A percentile compares a stretch with the other conserved stretches of the same genome.
Conservation (phyloP, 73 alveolate genomes). For the Paramecium sonneborni region DNA sequence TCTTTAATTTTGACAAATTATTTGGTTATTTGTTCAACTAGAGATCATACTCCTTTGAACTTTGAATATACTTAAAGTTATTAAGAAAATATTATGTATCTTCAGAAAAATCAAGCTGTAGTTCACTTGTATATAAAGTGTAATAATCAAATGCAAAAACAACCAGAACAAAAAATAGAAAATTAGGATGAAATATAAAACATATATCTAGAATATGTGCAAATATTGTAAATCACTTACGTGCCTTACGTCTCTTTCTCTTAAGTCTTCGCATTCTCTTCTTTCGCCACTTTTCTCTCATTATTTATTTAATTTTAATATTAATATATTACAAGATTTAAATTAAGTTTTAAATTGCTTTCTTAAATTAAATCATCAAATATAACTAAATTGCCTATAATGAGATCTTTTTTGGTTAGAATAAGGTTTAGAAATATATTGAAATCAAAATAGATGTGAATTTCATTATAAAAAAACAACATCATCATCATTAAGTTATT, state of each 20-base stretch:
- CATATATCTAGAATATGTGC: background rate
- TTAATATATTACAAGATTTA: slow-evolving; percentile 2
- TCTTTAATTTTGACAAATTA: background rate
- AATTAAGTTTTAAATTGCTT: background rate
- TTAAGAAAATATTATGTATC: background rate
- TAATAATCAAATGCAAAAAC: background rate
- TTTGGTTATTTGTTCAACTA: background rate
- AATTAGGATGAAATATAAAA: background rate
- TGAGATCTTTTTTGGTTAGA: background rate
- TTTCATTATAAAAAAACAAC: slow-evolving; percentile 15
- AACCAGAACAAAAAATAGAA: background rate
- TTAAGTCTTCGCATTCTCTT: slow-evolving; percentile 71
- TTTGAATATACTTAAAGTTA: background rate
- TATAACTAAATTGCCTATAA: background rate
- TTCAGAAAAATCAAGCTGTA: background rate
- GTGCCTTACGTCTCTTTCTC: slow-evolving; percentile 70
- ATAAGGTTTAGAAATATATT: background rate
- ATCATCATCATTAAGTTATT: background rate
- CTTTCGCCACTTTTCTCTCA: slow-evolving; percentile 74
- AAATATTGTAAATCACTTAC: slow-evolving; percentile 52
- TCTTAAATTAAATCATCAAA: background rate
- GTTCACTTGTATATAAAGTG: background rate
- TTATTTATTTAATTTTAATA: slow-evolving; percentile 13
- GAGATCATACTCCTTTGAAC: background rate
- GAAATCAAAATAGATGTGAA: background rate